phyloP scores from a whole-genome alignment of 2,329 filamentous ascomycete genomes.

The Fusarium subglutinans region DNA sequence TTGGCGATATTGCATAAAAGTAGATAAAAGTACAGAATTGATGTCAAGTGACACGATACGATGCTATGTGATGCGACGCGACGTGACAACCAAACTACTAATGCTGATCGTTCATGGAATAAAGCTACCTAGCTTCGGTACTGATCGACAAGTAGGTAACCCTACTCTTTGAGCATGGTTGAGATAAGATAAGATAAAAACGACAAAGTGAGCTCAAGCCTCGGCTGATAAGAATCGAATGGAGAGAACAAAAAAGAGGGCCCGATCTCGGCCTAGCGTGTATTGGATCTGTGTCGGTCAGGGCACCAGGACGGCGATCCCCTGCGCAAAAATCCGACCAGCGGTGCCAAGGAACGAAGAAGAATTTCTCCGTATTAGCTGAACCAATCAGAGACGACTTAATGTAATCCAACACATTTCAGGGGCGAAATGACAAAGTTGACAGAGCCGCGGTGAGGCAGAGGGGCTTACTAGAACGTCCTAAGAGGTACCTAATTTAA shows the following conservation, averaged over 20 bases:
- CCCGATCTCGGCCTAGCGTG: constrained; percentile 42
- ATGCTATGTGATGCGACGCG: neutral
- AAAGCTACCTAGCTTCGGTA: neutral
- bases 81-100: neutral
- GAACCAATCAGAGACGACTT: constrained; percentile 32
- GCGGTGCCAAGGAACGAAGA: constrained; percentile 29
- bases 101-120: neutral
- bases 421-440: constrained; percentile 37
- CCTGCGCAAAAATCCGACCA: constrained; percentile 36
- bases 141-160: neutral
- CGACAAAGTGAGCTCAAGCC: neutral
- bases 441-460: constrained; percentile 42
- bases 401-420: constrained; percentile 45
- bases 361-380: constrained; percentile 36
- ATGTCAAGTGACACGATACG: neutral
- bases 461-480: constrained; percentile 32
- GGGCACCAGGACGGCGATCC: constrained; percentile 27
- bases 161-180: constrained; percentile 1
- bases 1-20: neutral
- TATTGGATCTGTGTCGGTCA: constrained; percentile 40
- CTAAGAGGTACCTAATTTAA: constrained; percentile 12
- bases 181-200: constrained; percentile 25
- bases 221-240: constrained; percentile 13
- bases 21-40: neutral
- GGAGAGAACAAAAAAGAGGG: constrained; percentile 36